phyloP scores from a whole-genome alignment of 768 basidiomycete species.

The Phylloporus scabripes region DNA sequence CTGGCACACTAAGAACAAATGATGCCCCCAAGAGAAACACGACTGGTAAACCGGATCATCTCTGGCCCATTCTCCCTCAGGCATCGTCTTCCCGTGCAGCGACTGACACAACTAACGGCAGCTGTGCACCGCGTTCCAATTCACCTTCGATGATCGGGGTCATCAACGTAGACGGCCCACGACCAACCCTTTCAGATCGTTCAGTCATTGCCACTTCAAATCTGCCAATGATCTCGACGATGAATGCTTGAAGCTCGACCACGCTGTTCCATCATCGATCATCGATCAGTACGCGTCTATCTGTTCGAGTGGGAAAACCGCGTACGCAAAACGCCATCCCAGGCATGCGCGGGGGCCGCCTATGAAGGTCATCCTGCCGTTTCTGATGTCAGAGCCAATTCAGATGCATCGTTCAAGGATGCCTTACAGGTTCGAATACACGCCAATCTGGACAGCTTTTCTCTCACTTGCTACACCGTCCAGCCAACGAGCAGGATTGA shows the following conservation, averaged over 20 bases:
- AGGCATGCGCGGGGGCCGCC: slow-evolving; percentile 22
- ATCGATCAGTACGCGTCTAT: too few relatives aligned
- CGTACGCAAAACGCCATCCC: slow-evolving; percentile 31
- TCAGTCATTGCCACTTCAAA: slow-evolving; percentile 45
- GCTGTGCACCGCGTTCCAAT: slow-evolving; percentile 24
- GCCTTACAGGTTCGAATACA: slow-evolving; percentile 28
- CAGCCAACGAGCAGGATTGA: slow-evolving; percentile 29
- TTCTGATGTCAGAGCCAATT: neutral
- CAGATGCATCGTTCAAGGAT: neutral
- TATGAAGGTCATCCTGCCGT: slow-evolving; percentile 28
- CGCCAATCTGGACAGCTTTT: slow-evolving; percentile 23
- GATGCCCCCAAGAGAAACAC: too few relatives aligned
- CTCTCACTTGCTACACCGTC: slow-evolving; percentile 13
- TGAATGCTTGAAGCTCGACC: slow-evolving; percentile 52
- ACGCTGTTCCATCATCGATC: too few relatives aligned
- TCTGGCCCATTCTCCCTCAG: neutral
- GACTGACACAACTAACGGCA: slow-evolving; percentile 29
- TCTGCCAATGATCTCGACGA: slow-evolving; percentile 48
- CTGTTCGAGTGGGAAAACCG: too few relatives aligned
- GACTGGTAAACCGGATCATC: too few relatives aligned
- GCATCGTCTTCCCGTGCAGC: slow-evolving; percentile 4
- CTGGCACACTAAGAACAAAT: too few relatives aligned
- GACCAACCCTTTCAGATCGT: slow-evolving; percentile 23
- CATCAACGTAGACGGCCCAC: slow-evolving; percentile 31
- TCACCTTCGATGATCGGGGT: slow-evolving; percentile 33